Percentiles rank a stretch among this genome's conserved stretches.
phyloP scores from a whole-genome alignment of 73 alveolate genomes.

The Halteria grandinella region DNA sequence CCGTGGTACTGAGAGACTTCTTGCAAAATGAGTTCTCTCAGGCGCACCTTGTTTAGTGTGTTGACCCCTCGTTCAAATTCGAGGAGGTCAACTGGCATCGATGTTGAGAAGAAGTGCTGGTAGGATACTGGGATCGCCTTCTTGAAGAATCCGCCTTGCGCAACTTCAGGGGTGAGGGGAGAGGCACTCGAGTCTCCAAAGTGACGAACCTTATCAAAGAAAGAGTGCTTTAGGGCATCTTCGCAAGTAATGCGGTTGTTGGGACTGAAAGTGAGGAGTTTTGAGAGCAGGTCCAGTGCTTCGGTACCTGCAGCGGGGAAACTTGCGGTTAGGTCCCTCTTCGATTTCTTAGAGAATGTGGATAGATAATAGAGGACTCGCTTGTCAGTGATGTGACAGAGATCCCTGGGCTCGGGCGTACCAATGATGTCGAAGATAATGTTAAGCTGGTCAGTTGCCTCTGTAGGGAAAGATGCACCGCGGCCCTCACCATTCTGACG shows the following conservation, averaged over 20 bases:
- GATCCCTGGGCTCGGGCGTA: conserved; percentile 86
- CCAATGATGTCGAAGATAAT: conserved; percentile 90
- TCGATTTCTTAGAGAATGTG: conserved; percentile 71
- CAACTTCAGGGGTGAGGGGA: no score
- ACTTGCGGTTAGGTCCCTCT: conserved; percentile 68
- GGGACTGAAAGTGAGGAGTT: conserved; percentile 79
- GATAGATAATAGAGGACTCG: conserved; percentile 82
- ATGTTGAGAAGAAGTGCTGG: no score
- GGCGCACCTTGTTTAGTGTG: no score
- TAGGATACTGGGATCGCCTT: no score
- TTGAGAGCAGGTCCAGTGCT: conserved; percentile 73
- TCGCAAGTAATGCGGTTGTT: conserved; percentile 83
- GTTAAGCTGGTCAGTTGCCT: conserved; percentile 89
- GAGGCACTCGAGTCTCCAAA: no score
- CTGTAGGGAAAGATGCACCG: conserved; percentile 84
- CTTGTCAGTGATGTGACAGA: conserved; percentile 86
- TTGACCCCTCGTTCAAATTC: no score
- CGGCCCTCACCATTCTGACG: conserved; percentile 77
- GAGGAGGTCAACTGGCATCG: no score
- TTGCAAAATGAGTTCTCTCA: no score
- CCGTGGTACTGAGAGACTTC: no score
- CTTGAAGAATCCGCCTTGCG: no score
- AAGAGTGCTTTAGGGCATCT: conserved; percentile 83
- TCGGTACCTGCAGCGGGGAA: conserved; percentile 79
- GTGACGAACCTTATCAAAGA: conserved; percentile 57